phyloP scores from a whole-genome alignment of 129 eudicot species.

The Centaurea solstitialis region DNA sequence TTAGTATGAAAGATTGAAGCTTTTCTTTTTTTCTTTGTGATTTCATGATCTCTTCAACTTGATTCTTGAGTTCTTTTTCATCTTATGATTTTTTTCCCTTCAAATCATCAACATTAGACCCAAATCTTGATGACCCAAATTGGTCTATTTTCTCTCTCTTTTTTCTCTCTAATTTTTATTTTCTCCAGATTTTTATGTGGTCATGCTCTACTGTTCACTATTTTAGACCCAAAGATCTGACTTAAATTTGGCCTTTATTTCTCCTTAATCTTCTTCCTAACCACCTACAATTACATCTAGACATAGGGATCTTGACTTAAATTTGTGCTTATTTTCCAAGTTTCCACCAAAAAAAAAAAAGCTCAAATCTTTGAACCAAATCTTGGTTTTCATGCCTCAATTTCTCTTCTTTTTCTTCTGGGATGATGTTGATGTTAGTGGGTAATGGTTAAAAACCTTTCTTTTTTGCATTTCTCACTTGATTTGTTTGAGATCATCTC shows the following conservation, averaged over 20 bases:
- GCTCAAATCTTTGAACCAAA: conserved; percentile 15
- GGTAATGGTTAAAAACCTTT: conserved; percentile 9
- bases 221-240: conserved; percentile 34
- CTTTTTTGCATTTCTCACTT: conserved; percentile 6
- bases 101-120: conserved; percentile 14
- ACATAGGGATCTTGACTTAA: conserved; percentile 14
- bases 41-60: conserved; percentile 27
- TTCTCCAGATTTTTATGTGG: background rate
- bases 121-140: background rate
- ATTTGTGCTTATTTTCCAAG: conserved; percentile 6
- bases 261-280: conserved; percentile 9
- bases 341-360: conserved; percentile 8
- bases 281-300: conserved; percentile 13
- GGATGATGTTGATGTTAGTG: conserved; percentile 7
- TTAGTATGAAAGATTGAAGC: conserved; percentile 11
- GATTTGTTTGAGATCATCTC: conserved; percentile 15
- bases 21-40: conserved; percentile 28
- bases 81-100: background rate
- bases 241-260: conserved; percentile 9
- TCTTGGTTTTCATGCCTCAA: conserved; percentile 20
- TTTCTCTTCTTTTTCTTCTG: conserved; percentile 24
- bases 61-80: background rate
- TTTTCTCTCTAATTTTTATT: conserved; percentile 1
- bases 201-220: conserved; percentile 41
- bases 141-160: background rate